These are phyloP conservation scores for Candida endomychidarum DNA, from an alignment of 805 yeast genomes.

Conservation along the genomic window DNA sequence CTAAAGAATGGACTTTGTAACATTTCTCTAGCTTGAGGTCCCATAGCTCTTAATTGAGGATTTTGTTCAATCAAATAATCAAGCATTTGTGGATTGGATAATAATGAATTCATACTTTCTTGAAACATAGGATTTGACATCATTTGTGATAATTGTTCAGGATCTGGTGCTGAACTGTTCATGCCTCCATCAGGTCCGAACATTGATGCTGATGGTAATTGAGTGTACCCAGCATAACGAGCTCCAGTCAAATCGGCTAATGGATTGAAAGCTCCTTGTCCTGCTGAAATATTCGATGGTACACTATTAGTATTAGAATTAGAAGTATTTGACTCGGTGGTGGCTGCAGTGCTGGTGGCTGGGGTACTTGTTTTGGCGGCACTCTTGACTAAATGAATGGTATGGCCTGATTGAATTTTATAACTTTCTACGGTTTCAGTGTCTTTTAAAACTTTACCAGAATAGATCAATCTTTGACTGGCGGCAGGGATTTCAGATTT, in stretches of 20 bases:
- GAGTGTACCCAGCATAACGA: slow-evolving; percentile 88
- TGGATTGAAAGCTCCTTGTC: slow-evolving; percentile 86
- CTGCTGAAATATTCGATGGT: slow-evolving; percentile 84
- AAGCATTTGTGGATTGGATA: slow-evolving; percentile 84
- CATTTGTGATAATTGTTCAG: slow-evolving; percentile 72
- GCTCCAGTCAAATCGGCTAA: slow-evolving; percentile 93
- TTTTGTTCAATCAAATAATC: slow-evolving; percentile 78
- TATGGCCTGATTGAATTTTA: slow-evolving; percentile 82
- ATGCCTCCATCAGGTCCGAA: slow-evolving; percentile 96
- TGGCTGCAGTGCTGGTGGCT: slow-evolving; percentile 20
- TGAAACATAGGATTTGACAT: slow-evolving; percentile 80
- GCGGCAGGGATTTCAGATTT: slow-evolving; percentile 66
- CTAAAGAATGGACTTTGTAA: slow-evolving; percentile 82
- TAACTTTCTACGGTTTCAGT: slow-evolving; percentile 69
- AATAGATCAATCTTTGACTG: slow-evolving; percentile 87
- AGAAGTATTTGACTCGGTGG: slow-evolving; percentile 14
- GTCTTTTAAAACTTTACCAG: slow-evolving; percentile 92
- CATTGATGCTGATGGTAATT: slow-evolving; percentile 82
- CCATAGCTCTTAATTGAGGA: slow-evolving; percentile 83
- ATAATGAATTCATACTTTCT: slow-evolving; percentile 78
- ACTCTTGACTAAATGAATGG: slow-evolving; percentile 86
- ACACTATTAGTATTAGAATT: slow-evolving; percentile 31
- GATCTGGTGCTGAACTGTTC: slow-evolving; percentile 66
- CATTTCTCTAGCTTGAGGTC: slow-evolving; percentile 85
- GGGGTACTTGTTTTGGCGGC: slow-evolving; percentile 46